Conservation (phyloP, 495 filamentous ascomycete genomes). For the Polyplosphaeria fusca region DNA sequence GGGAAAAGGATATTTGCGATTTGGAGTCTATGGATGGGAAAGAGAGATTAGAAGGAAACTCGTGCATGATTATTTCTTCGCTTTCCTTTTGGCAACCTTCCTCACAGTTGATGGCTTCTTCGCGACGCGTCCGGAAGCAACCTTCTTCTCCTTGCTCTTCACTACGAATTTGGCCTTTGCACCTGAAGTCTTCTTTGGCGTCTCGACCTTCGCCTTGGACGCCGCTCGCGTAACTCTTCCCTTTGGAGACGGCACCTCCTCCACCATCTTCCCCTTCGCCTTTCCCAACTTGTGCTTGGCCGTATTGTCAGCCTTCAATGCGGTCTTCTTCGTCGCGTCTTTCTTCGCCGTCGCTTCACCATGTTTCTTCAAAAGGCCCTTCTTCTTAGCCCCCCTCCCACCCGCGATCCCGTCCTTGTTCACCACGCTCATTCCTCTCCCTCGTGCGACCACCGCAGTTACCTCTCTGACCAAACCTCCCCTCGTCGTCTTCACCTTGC, state of each 20-base stretch:
- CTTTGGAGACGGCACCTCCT: neutral
- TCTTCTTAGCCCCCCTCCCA: neutral
- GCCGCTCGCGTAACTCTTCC: neutral
- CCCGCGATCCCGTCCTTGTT: neutral
- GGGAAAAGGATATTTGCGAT: too few species aligned
- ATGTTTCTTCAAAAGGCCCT: neutral
- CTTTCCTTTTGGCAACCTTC: too few species aligned
- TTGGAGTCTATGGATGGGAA: too few species aligned
- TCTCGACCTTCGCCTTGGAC: neutral
- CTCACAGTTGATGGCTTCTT: too few species aligned
- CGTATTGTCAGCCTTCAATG: neutral
- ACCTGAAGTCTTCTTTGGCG: neutral
- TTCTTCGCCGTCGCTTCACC: neutral
- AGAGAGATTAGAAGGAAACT: too few species aligned
- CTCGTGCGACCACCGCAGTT: neutral
- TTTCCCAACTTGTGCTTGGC: neutral
- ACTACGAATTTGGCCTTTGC: neutral
- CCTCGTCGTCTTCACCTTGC: conserved; percentile 13
- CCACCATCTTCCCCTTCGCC: neutral
- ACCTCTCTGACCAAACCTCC: neutral
- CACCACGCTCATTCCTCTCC: neutral
- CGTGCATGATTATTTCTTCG: too few species aligned
- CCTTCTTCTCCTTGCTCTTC: neutral
- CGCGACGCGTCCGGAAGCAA: neutral
- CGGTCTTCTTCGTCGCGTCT: neutral